phyloP scores from a whole-genome alignment of 352 stramenopile species.

The Pythium volutum region DNA sequence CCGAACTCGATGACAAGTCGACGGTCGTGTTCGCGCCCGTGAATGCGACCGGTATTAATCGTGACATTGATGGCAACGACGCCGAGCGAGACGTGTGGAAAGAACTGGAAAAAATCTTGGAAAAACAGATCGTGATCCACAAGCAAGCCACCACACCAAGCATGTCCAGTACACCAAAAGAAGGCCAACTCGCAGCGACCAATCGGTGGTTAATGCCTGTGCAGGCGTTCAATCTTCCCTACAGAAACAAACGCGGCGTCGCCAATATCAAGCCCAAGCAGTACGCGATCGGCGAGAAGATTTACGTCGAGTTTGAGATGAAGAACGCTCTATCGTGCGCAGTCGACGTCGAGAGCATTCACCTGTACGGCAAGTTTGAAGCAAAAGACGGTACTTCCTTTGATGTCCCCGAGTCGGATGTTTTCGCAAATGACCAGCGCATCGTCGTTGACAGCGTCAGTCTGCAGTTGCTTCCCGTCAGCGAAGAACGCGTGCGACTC shows the following conservation, averaged over 20 bases:
- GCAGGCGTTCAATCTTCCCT: constrained; percentile 47
- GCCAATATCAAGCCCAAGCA: constrained; percentile 40
- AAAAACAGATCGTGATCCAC: constrained; percentile 67
- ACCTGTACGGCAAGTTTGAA: constrained; percentile 78
- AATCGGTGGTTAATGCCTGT: constrained; percentile 48
- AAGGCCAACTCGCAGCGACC: not conserved
- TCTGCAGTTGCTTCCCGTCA: constrained; percentile 69
- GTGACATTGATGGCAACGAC: constrained; percentile 65
- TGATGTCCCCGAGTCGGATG: constrained; percentile 41
- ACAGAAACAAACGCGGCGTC: constrained; percentile 51
- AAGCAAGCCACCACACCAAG: constrained; percentile 35
- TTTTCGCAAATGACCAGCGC: constrained; percentile 23
- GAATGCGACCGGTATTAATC: constrained; percentile 69
- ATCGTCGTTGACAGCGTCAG: constrained; percentile 70
- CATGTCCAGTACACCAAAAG: not conserved
- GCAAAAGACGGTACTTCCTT: constrained; percentile 19
- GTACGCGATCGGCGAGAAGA: constrained; percentile 69
- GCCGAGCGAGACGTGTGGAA: constrained; percentile 58
- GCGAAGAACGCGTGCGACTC: constrained; percentile 71
- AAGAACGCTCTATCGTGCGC: constrained; percentile 84
- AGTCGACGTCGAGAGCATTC: constrained; percentile 77
- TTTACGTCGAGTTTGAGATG: constrained; percentile 88
- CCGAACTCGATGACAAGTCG: constrained; percentile 78
- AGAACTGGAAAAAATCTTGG: constrained; percentile 45
- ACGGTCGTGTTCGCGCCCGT: constrained; percentile 76